Evolutionary conservation across 2,329 filamentous ascomycete species (phyloP).

Genomic region (Hypoxylon sp.): DNA sequence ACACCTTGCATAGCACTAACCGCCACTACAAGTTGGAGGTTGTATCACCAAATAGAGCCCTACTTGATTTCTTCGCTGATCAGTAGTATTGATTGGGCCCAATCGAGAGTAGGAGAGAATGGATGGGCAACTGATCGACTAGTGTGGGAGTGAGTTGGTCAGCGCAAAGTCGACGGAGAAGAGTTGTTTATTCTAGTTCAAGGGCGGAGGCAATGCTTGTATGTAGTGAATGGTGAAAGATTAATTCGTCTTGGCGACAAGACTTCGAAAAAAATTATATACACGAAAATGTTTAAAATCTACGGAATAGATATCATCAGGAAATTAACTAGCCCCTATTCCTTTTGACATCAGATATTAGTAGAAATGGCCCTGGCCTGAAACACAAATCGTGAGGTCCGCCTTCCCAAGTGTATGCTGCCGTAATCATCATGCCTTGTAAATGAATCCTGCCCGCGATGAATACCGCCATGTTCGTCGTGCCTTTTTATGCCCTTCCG

Average conservation of each 20-base stretch:
- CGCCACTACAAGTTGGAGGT: conserved; percentile 22
- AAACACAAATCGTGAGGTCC: conserved; percentile 18
- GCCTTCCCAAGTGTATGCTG: conserved; percentile 23
- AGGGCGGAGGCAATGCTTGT: not conserved
- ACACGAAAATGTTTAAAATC: conserved; percentile 37
- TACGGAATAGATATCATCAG: conserved; percentile 25
- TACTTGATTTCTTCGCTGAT: conserved; percentile 7
- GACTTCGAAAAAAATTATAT: conserved; percentile 38
- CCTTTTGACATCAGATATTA: conserved; percentile 27
- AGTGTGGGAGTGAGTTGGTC: not conserved
- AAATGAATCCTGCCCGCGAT: conserved; percentile 28
- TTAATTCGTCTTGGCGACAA: conserved; percentile 28
- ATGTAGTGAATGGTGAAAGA: conserved; percentile 1
- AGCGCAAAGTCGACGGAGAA: not conserved
- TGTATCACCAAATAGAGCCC: conserved; percentile 10
- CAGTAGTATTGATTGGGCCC: not conserved
- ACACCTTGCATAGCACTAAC: conserved; percentile 17
- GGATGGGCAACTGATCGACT: not conserved
- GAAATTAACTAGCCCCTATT: conserved; percentile 26
- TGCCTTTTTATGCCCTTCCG: conserved; percentile 9
- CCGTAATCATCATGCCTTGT: conserved; percentile 22
- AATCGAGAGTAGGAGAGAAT: not conserved
- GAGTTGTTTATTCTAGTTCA: not conserved
- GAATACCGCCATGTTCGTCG: conserved; percentile 5
- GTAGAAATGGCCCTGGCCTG: conserved; percentile 20